A percentile compares a stretch with the other conserved stretches of the same genome.
Evolutionary conservation across 129 eudicot species (phyloP).

Genomic region (Escallonia herrerae): DNA sequence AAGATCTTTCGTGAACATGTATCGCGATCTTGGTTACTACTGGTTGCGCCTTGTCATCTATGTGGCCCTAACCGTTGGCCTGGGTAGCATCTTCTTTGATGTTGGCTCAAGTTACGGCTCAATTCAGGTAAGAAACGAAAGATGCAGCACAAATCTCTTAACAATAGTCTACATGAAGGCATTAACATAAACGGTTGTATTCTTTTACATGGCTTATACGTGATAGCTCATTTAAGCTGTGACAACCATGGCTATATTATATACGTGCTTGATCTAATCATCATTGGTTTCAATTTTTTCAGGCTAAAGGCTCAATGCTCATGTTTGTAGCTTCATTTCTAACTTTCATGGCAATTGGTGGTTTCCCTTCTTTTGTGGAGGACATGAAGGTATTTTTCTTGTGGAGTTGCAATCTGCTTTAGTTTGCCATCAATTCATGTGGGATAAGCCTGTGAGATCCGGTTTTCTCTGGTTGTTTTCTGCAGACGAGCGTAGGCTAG

Average conservation of each 20-base stretch:
- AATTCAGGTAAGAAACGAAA: conserved; percentile 12
- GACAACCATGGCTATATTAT: not conserved
- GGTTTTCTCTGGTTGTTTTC: no score
- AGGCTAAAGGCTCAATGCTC: conserved; percentile 47
- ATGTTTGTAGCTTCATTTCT: conserved; percentile 62
- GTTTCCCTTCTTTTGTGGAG: conserved; percentile 85
- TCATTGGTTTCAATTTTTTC: not conserved
- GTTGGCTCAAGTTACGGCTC: conserved; percentile 1
- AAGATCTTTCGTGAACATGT: conserved; percentile 18
- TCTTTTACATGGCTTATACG: no score
- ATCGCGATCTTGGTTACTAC: conserved; percentile 17
- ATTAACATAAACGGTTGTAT: no score
- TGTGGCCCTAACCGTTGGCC: not conserved
- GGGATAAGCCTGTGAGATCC: no score
- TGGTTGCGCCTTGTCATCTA: conserved; percentile 13
- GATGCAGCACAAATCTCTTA: not conserved
- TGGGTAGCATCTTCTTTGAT: conserved; percentile 10
- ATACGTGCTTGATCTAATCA: not conserved
- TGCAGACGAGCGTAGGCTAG: no score
- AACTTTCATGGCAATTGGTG: conserved; percentile 71
- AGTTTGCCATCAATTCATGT: no score
- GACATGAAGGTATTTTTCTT: conserved; percentile 57
- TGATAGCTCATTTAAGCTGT: no score
- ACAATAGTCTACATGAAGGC: no score
- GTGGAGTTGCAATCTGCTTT: no score